Base-by-base conservation (phyloP, 176 grass and related monocot species). In the Pontederia paniculata region DNA sequence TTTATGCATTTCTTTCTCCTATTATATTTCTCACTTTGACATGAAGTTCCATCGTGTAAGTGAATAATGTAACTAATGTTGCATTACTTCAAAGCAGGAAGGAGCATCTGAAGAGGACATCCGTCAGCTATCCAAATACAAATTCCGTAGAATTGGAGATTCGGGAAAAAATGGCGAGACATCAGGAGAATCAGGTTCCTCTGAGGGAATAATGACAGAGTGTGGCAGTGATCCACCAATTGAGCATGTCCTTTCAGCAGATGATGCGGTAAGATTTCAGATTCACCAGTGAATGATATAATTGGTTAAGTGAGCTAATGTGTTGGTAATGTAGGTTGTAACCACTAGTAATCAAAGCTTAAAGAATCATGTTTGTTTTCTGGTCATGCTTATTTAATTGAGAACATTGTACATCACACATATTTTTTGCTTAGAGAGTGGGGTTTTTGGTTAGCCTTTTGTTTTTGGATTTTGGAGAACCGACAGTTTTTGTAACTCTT, bases 41-140 rank as follows among this genome's bases (percentile, higher is more conserved):
- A 18, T 52, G 50, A 17, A 52, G 13, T 17, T 52, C 16, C n/a
- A 14, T 17, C 50, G 8, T 52, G 15, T 8, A 17, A 52, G 7
- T 52, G 50, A 18, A 19, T 16, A 19, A 48, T 85, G 52, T 70
- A 4, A 12, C 17, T 55, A 16, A 52, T 14, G 18, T 9, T 49
- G 75, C 76, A 50, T 73, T 37, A 62, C 45, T 63, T 58, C 23
- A 66, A 52, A 83, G 67, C 76, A 94, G 83, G 84, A 94, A 54
- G 88, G 83, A 70, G 88, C 83, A 77, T 73, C 83, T 2, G 88
- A 94, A 83, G 77, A 94, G 9, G 88, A 94, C 70, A 88, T 94
- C 23, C 60, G 70, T 17, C 78, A 73, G 22, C 66, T 94, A 47
- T 79, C 80, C n/a, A 94, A 84, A 66, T 94, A 74, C 70, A 94